These are phyloP conservation scores for Boletellus emodensis DNA, from an alignment of 768 basidiomycete genomes.

Conservation along the genomic window DNA sequence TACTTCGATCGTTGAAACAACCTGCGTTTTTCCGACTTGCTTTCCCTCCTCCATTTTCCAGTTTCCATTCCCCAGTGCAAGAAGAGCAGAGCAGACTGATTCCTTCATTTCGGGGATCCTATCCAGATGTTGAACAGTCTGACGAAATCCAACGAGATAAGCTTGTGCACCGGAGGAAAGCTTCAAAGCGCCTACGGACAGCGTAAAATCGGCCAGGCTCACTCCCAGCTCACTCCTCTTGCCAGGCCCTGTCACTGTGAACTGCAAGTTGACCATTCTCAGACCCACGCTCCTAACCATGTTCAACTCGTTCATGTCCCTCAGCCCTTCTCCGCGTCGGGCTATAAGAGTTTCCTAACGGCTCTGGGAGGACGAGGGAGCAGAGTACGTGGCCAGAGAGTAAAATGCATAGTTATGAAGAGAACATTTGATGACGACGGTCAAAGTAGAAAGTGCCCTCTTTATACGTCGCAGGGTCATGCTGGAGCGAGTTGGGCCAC, in stretches of 20 bases:
- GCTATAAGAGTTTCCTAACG: slow-evolving; percentile 66
- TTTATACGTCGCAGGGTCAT: background rate
- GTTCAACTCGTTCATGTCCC: slow-evolving; percentile 61
- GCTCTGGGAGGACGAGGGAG: slow-evolving; percentile 50
- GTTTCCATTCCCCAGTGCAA: slow-evolving; percentile 78
- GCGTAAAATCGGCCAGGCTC: slow-evolving; percentile 57
- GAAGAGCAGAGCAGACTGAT: slow-evolving; percentile 61
- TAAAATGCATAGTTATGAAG: slow-evolving; percentile 78
- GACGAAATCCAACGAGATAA: background rate
- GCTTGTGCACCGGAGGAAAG: background rate
- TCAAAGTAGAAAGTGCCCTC: slow-evolving; percentile 51
- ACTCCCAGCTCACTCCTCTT: slow-evolving; percentile 60
- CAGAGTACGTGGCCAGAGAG: slow-evolving; percentile 65
- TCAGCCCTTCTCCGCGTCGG: slow-evolving; percentile 43
- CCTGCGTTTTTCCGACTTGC: slow-evolving; percentile 49
- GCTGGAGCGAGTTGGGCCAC: no score
- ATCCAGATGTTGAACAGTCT: slow-evolving; percentile 70
- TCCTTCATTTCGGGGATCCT: slow-evolving; percentile 64
- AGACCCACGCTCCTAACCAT: slow-evolving; percentile 65
- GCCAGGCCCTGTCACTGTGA: slow-evolving; percentile 45
- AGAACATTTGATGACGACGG: slow-evolving; percentile 65
- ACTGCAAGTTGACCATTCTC: slow-evolving; percentile 74
- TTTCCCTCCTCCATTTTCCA: slow-evolving; percentile 91
- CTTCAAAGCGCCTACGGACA: slow-evolving; percentile 39
- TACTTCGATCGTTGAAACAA: slow-evolving; percentile 39